A percentile compares a stretch with the other conserved stretches of the same genome.
Evolutionary conservation across 768 basidiomycete genomes (phyloP).

Genomic region (Termitomyces sp.): DNA sequence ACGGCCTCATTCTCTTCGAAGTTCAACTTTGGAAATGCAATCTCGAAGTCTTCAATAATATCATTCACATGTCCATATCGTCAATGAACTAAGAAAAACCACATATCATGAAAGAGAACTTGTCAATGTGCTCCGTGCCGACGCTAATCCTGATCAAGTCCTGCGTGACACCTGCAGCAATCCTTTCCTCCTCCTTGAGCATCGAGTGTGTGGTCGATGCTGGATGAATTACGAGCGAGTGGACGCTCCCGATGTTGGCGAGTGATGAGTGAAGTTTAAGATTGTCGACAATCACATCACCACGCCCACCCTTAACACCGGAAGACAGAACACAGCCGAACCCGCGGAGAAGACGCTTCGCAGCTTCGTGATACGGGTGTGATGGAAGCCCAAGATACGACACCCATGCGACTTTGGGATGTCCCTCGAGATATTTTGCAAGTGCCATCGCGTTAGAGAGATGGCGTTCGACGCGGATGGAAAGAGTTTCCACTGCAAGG

Average conservation of each 20-base stretch:
- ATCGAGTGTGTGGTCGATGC: constrained; percentile 59
- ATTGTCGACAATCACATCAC: constrained; percentile 31
- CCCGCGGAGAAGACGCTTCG: constrained; percentile 38
- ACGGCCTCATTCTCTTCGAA: neutral
- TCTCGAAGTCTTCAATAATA: constrained; percentile 11
- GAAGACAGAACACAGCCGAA: constrained; percentile 65
- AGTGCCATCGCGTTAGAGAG: constrained; percentile 47
- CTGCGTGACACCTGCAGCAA: constrained; percentile 47
- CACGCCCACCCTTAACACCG: constrained; percentile 45
- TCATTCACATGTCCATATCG: constrained; percentile 4
- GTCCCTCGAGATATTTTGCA: constrained; percentile 42
- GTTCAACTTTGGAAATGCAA: constrained; percentile 4
- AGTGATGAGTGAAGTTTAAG: constrained; percentile 33
- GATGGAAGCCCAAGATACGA: constrained; percentile 53
- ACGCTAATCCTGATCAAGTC: constrained; percentile 51
- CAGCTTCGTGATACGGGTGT: constrained; percentile 49
- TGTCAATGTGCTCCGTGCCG: constrained; percentile 9
- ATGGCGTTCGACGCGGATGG: constrained; percentile 55
- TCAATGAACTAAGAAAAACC: neutral
- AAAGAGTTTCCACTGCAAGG: constrained; percentile 48
- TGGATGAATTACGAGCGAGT: constrained; percentile 51
- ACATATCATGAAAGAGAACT: neutral
- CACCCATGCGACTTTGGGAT: constrained; percentile 60
- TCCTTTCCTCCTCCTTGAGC: constrained; percentile 42
- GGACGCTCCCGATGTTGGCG: constrained; percentile 25